Base-by-base conservation (phyloP, 768 basidiomycete species). In the Podaxis sp. region DNA sequence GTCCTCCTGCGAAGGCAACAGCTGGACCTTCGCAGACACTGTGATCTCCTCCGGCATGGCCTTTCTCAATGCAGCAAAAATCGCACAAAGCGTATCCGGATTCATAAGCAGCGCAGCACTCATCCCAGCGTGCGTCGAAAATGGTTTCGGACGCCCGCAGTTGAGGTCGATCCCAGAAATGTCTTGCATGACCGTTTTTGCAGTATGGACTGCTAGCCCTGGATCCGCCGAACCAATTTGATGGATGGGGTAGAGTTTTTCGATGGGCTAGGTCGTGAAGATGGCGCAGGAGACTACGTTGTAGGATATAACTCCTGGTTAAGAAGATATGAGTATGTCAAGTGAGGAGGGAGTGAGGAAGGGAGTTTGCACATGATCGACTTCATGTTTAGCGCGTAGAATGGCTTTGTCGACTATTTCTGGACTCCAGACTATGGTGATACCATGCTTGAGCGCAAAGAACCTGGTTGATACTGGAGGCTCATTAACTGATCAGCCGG, bases 401-500 rank as follows among this genome's bases (percentile, higher is more conserved):
- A 99, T 93, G 17, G 97, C 97, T 76, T 92, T 95, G 77, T 99
- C 97, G 6, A 99, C 90, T 54, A 92, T 90, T 73, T 99, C 97
- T 0, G 97, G 97, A 11, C 92, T 90, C 97, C 96, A 98, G 0
- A 99, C 95, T 11, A 99, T 81, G 9, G 89, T 88, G 2, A 96
- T 96, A 4, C 96, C 96, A 71, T 98, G 91, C 68, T 95, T 95
- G 42, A 99, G 80, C 13, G 95, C 90, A 68, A 92, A 87, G 6
- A 96, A 73, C 26, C 94, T 87, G 38, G 90, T 94, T 0, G 93
- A 93, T 26, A 96, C 94, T 95, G 71, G 7, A 57, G 48, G 52
- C 24, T 30, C n/a, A 48, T 61, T n/a, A 17, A 33, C 52, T 46
- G 15, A 39, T 28, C 38, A 71, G 68, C 36, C 12, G 69, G 67